Base-by-base conservation (phyloP, 228 moss, liverwort and hornwort genomes). In the Sphagnum magellanicum region DNA sequence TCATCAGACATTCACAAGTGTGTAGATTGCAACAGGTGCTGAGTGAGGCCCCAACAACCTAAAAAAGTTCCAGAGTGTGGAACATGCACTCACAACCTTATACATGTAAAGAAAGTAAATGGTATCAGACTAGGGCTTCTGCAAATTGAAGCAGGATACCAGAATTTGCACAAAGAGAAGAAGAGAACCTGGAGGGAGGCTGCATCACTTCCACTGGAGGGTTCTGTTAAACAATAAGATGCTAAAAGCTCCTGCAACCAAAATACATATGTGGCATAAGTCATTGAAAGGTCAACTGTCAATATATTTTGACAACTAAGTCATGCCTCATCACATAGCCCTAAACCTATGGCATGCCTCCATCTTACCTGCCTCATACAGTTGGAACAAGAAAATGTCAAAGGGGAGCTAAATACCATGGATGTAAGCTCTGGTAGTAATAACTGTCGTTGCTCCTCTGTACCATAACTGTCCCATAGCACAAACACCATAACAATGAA, bases 181-280 rank as follows among this genome's bases (percentile, higher is more conserved):
- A 9, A 11, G 5, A 13, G 6, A 49, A 88, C 88, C 82, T 81
- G 74, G 52, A 88, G 74, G 14, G 88, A 88, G 49, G 85, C 85
- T 70, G 98, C 98, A 60, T 98, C 98, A 84, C 98, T 98, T 61
- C 98, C 98, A 70, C 94, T 98, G 71, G 89, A 90, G 55, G 98
- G 82, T 73, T 98, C 98, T 63, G 98, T 98, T 77, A 98, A 80
- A 74, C 98, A 98, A 75, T 98, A 98, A 14, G 98, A 98, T 51
- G 94, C 80, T 69, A 98, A 72, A 63, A 74, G 75, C 46, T 93
- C 93, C 97, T 97, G 87, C 57, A 74, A 61, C 67, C 51, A 70
- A 5, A 13, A 52, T 51, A 16, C 32, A 32, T 32, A 32, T 32
- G 32, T 32, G 32, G 32, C 32, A 32, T 49, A 4, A 48, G 64